These are phyloP conservation scores for Geranium brycei DNA, from an alignment of 345 rosid species.

Conservation along the genomic window DNA sequence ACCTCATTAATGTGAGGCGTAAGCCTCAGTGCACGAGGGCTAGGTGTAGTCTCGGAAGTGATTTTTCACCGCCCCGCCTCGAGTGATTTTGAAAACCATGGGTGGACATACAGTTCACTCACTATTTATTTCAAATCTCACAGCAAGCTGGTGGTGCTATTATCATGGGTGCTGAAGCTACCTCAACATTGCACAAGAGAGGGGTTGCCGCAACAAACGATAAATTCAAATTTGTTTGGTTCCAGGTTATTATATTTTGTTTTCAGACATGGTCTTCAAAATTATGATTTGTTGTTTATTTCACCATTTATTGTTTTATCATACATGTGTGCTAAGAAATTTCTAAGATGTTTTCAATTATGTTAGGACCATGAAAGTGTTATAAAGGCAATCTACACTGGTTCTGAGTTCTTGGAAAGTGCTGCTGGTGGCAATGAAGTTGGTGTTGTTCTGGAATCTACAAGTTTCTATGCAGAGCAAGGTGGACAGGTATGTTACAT, in stretches of 20 bases:
- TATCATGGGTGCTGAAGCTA: constrained; percentile 89
- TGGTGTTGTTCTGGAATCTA: constrained; percentile 66
- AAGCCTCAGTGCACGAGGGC: too few species aligned
- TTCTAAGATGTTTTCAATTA: background rate
- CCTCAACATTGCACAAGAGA: constrained; percentile 58
- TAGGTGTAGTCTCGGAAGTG: too few species aligned
- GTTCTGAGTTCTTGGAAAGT: constrained; percentile 55
- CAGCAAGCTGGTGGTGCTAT: constrained; percentile 89
- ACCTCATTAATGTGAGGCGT: too few species aligned
- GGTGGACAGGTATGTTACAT: constrained; percentile 75
- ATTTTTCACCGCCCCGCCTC: too few species aligned
- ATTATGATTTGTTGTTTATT: background rate
- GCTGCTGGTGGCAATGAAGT: constrained; percentile 36
- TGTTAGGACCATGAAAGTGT: constrained; percentile 59
- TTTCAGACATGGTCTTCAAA: background rate
- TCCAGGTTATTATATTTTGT: constrained; percentile 28
- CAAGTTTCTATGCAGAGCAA: constrained; percentile 96
- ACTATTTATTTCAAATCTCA: background rate
- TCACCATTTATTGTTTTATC: background rate
- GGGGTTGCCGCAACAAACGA: constrained; percentile 64
- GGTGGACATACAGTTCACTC: too few species aligned
- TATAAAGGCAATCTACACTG: constrained; percentile 71
- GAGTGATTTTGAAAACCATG: too few species aligned
- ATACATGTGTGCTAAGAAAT: background rate
- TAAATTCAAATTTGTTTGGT: constrained; percentile 68